Conservation (phyloP, 441 rosid genomes). For the Brassica balearica region DNA sequence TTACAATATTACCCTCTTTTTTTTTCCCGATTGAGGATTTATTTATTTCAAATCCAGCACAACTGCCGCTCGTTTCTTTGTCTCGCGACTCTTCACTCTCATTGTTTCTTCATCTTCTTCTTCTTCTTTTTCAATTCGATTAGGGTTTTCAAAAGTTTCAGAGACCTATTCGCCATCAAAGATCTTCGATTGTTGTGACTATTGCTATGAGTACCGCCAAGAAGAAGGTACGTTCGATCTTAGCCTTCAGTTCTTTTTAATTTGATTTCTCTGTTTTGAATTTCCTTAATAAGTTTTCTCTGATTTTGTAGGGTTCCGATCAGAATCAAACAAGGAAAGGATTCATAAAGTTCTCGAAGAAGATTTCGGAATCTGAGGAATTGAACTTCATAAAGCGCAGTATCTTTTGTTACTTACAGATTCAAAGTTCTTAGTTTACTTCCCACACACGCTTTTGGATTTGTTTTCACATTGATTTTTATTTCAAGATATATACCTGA, state of each 20-base stretch:
- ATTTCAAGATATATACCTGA: conserved; percentile 70
- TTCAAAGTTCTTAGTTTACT: background rate
- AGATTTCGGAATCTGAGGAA: conserved; percentile 59
- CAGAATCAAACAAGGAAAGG: conserved; percentile 46
- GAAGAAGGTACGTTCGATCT: conserved; percentile 45
- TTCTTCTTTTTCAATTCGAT: background rate
- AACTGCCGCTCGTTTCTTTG: conserved; percentile 9
- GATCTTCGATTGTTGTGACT: background rate
- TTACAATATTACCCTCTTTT: background rate
- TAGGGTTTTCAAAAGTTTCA: background rate
- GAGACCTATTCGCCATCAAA: background rate
- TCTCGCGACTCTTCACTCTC: conserved; percentile 19
- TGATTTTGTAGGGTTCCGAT: conserved; percentile 51
- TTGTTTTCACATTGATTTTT: conserved; percentile 42
- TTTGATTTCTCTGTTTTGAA: background rate
- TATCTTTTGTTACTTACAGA: conserved; percentile 50
- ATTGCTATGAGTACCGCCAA: conserved; percentile 43
- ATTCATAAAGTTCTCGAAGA: conserved; percentile 54
- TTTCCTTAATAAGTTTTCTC: background rate
- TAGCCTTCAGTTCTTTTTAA: background rate
- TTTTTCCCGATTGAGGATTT: background rate
- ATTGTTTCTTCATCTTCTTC: conserved; percentile 6
- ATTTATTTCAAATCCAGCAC: background rate
- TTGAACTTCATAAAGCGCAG: conserved; percentile 86
- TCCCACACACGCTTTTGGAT: background rate